A percentile compares a stretch with the other conserved stretches of the same genome.
These are phyloP conservation scores for Fusarium neocosmosporiellum DNA, from an alignment of 2,329 filamentous ascomycete species.

Conservation along the genomic window DNA sequence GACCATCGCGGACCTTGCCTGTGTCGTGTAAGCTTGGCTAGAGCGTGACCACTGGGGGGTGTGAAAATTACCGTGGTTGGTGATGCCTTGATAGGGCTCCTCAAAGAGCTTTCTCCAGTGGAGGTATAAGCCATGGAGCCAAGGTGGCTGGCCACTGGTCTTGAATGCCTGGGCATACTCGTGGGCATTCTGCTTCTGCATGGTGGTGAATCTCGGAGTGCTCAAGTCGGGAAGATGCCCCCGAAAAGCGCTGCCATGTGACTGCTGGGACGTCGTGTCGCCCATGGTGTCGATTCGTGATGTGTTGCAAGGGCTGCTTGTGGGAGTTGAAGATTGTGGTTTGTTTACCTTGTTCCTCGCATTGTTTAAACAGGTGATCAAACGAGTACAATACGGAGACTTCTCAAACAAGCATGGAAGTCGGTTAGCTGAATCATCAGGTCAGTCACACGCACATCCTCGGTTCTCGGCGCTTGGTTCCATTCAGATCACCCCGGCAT, in stretches of 20 bases:
- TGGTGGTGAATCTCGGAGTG: constrained; percentile 70
- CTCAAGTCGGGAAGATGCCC: constrained; percentile 71
- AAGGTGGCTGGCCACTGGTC: neutral
- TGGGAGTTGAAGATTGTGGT: neutral
- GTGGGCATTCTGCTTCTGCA: constrained; percentile 69
- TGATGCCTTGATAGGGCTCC: neutral
- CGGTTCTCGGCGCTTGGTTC: constrained; percentile 8
- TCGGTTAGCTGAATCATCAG: neutral
- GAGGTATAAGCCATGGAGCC: neutral
- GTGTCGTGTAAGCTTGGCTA: neutral
- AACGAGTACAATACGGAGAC: neutral
- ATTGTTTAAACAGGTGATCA: neutral
- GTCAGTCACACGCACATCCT: neutral
- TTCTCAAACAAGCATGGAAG: neutral
- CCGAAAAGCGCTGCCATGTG: constrained; percentile 46
- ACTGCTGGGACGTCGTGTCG: neutral
- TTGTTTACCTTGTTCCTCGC: neutral
- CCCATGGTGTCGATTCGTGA: neutral
- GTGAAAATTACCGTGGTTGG: neutral
- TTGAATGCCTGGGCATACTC: constrained; percentile 64
- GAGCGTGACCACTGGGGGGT: neutral
- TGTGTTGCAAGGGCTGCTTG: neutral
- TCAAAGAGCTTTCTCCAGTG: neutral
- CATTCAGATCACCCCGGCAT: neutral
- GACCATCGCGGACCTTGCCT: constrained; percentile 49